These are phyloP conservation scores for Talaromyces nanjingensis DNA, from an alignment of 495 filamentous ascomycete species.

Conservation along the genomic window DNA sequence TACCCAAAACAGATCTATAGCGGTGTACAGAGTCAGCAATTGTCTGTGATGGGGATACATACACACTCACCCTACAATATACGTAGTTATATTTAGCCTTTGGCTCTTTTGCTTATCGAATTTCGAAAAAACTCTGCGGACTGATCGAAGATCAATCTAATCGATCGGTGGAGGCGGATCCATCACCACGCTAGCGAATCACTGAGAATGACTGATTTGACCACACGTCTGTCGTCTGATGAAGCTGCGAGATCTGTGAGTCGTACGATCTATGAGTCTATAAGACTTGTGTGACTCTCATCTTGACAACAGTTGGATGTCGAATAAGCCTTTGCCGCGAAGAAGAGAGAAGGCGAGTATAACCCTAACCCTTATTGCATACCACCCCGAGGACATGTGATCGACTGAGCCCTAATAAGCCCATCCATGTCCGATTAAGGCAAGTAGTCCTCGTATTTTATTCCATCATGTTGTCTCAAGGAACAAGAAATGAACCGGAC, in stretches of 20 bases:
- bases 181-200: background rate
- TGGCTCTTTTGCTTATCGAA: too few species aligned
- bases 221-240: background rate
- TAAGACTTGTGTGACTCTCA: background rate
- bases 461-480: background rate
- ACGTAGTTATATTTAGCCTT: too few species aligned
- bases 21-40: background rate
- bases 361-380: background rate
- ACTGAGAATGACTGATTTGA: background rate
- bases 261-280: background rate
- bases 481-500: background rate
- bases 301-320: background rate
- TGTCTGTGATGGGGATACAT: too few species aligned
- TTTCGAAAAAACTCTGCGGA: background rate
- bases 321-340: background rate
- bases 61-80: too few species aligned
- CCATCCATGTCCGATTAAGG: background rate
- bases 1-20: background rate
- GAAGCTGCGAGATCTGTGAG: background rate
- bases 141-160: background rate
- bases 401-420: background rate
- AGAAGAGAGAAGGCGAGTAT: background rate
- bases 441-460: background rate
- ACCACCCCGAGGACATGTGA: background rate
- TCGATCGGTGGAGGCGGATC: background rate